Base-by-base conservation (phyloP, 73 alveolate genomes). In the Stentor coeruleus region DNA sequence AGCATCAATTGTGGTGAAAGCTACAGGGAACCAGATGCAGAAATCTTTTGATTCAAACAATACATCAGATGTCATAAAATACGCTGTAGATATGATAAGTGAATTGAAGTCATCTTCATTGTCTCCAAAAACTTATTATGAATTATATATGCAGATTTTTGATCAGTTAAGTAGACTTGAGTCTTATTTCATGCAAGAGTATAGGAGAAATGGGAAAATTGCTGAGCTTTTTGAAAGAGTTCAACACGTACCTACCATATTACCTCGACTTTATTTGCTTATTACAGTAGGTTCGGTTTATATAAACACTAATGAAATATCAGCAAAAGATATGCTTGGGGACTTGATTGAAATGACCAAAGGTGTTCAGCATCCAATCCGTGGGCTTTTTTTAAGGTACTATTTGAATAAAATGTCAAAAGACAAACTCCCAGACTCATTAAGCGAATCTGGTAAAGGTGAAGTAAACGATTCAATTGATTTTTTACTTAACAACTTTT, bases 321-420 rank as follows among this genome's bases (percentile, higher is more conserved):
- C 95, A 83, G 95, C 93, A 38, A 93, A 91, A 73, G 98, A 97
- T 11, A 94, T 97, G n/a, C 87, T 97, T 59, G 76, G 84, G 39
- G 99, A 97, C 85, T 87, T 97, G 58, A 90, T 97, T 3, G 99
- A 96, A 59, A 93, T 95, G 97, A 94, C 94, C 33, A 97, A 97
- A 92, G 99, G 98, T 39, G 99, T 97, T 58, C 93, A 97, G 88
- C 97, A 96, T 42, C 99, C 99, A 6, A 91, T 93, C 33, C 91
- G 99, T 89, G 99, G 99, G 26, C 93, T 97, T 59, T 97, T 97
- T 89, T 88, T 97, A 38, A 90, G 99, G 84, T 96, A 93, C 88
- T 97, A 93, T 85, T 89, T 97, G 59, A 84, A 95, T 88, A 97
- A 97, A 92, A 88, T 20, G 6, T 6, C 20, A 49, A 49, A 49